Base-by-base conservation (phyloP, 345 rosid species). In the Eucalyptus urophylla region DNA sequence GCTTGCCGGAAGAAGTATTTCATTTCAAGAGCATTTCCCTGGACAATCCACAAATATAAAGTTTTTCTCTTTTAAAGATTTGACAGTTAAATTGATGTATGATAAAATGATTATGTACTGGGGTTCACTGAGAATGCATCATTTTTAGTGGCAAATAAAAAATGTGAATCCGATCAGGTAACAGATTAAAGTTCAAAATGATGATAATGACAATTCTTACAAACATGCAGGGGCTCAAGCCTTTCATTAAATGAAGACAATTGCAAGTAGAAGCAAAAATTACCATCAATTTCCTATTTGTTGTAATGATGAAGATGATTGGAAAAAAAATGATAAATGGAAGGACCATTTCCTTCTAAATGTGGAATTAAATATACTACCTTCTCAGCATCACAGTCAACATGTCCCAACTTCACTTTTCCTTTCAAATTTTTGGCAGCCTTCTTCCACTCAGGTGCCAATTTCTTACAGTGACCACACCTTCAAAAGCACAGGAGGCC, bases 401-500 rank as follows among this genome's bases (percentile, higher is more conserved):
- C 98, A 89, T 97, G 99, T 86, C 99, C 99, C 89, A 97, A 91
- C 91, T 95, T 97, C 94, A 96, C 99, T 95, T 97, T 97, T 88
- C 99, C 99, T 94, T 94, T 94, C 95, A 97, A 94, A 92, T 93
- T 95, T 54, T 91, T 93, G 85, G 99, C 95, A 93, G 99, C 99
- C 93, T 91, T 97, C 93, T 96, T 97, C 99, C 99, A 97, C 92
- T 97, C 99, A 85, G 98, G 99, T 89, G 99, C 99, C 85, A 97
- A 93, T 94, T 92, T 97, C 89, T 97, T 97, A 92, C 99, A 97
- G 91, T 97, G 99, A 86, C 99, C 98, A 89, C 99, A 97, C 99
- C 99, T 97, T 92, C 43, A 87, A 90, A 89, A 56, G n/a, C 47
- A 89, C 65, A 67, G 58, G 37, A 88, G 86, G 49, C 88, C 49